Conservation (phyloP, 164 flowering plant species). For the Liquidambar formosana region DNA sequence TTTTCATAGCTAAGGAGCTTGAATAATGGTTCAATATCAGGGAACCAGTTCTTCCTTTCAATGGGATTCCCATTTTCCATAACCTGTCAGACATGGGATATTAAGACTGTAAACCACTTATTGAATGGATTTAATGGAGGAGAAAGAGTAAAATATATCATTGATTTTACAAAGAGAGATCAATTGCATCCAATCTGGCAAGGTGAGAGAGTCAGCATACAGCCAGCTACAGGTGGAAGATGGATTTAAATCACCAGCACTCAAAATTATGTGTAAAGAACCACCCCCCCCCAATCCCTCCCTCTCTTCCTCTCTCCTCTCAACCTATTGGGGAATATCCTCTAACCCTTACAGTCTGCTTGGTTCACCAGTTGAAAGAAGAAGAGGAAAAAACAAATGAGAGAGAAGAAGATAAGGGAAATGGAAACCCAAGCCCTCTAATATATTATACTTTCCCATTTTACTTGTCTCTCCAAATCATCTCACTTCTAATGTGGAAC, state of each 20-base stretch:
- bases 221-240: neutral
- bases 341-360: too few species aligned
- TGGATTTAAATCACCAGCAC: neutral
- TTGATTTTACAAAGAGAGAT: neutral
- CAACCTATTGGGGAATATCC: too few species aligned
- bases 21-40: conserved; percentile 94
- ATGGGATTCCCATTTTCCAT: conserved; percentile 79
- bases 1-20: conserved; percentile 96
- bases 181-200: neutral
- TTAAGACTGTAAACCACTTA: neutral
- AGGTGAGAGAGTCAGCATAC: neutral
- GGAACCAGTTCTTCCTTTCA: conserved; percentile 89
- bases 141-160: neutral
- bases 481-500: too few species aligned
- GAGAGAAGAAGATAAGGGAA: too few species aligned
- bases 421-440: too few species aligned
- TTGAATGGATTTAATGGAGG: neutral
- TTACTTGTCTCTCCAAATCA: too few species aligned
- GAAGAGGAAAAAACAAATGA: too few species aligned
- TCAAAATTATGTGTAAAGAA: too few species aligned
- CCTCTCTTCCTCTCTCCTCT: too few species aligned
- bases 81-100: conserved; percentile 46
- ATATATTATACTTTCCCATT: too few species aligned
- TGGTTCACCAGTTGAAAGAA: too few species aligned
- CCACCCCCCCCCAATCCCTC: too few species aligned